Base-by-base conservation (phyloP, 805 yeast genomes). In the Candida alai region DNA sequence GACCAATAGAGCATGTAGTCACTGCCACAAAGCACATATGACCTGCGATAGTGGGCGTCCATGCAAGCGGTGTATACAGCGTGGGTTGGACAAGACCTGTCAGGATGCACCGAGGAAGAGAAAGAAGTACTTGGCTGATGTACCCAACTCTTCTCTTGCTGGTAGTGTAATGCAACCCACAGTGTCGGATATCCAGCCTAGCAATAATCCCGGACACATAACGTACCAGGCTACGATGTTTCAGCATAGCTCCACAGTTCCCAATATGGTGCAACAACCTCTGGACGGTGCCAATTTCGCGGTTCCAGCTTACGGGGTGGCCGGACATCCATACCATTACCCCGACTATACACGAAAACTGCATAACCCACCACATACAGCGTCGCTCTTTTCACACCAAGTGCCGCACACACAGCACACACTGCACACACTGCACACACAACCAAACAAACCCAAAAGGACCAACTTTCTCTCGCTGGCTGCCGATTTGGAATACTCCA, bases 11-110 rank as follows among this genome's bases (percentile, higher is more conserved):
- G 97, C 98, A 4, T 90, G 98, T 48, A 75, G 76, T 25, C 93
- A 89, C 59, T 90, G 98, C 53, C 88, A 89, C 40, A 76, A 78
- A 48, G 84, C 95, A 2, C 98, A 90, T 56, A 76, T 89, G 69
- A 85, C 97, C 0, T 90, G 98, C 57, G 96, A 89, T 47, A 75
- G 79, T 37, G 73, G 63, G 52, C 74, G 95, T 24, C 95, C 95
- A 0, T 90, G 98, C 50, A 70, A 72, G 35, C 58, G 96, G 32
- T 90, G 98, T 56, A 55, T 82, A 3, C 68, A 67, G 19, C 69
- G 87, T 49, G 90, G 89, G 0, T 59, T 87, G 11, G 73, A 70
- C 2, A 73, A 64, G 11, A 68, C 84, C 0, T 90, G 97, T 60
- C 76, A 75, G 20, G 97, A 93, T 61, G 96, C 96, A 4, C 93